Base-by-base conservation (phyloP, 116 monocot species). In the Papilionanthe hybrid region DNA sequence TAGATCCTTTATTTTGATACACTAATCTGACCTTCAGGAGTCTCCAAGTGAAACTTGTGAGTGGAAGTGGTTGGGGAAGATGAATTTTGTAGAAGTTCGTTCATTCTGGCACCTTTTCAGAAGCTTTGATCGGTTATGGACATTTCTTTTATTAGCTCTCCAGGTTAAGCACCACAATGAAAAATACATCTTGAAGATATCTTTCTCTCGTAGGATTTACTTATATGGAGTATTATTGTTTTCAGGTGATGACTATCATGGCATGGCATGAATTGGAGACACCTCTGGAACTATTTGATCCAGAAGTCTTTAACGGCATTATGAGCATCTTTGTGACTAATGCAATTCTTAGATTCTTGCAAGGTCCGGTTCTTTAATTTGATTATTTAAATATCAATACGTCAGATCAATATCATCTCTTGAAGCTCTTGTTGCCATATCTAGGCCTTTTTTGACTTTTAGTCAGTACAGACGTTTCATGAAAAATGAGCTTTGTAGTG, bases 91-190 rank as follows among this genome's bases (percentile, higher is more conserved):
- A 47, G 95, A 95, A 82, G 74, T 87, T 18, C 90, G 90, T 42
- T 89, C 95, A 73, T 92, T 95, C 84, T 88, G 87, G 95, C 90
- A 92, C 75, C 73, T 95, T 18, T 95, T 92, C 76, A 92, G 95
- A 86, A 95, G 95, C 82, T 95, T 95, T 87, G 85, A 88, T 78
- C 81, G 90, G 77, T 90, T 95, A 90, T 95, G 95, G 95, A 86
- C 86, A 69, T 89, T 95, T 80, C 80, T 89, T 78, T 76, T 92
- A 43, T 75, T 92, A 55, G 83, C 88, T 42, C 83, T 92, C 25
- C 95, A 95, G 95, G 95, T 94, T 48, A 25, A 17, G 55, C 71
- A 42, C 45, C 22, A 29, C 1, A 20, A 73, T 20, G 44, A 73
- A 19, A 29, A 71, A 23, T 73, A 44, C 42, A 22, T 18, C 17